Percentiles rank a stretch among this genome's conserved stretches.
Conservation (phyloP, 345 rosid species). For the Lepidium africanum region DNA sequence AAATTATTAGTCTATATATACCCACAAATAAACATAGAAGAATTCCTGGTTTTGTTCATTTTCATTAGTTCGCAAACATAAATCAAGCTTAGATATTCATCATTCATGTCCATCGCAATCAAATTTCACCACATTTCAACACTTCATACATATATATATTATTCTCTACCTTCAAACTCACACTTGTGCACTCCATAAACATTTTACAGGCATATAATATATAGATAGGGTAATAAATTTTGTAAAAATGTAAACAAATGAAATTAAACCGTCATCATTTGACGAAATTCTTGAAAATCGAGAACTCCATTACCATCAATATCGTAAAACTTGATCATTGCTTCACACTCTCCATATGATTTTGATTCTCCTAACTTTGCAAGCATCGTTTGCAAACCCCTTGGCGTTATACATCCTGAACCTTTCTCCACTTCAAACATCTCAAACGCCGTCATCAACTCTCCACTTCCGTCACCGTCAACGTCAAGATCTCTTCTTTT, state of each 20-base stretch:
- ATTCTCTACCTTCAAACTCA: not conserved
- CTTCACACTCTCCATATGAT: conserved; percentile 62
- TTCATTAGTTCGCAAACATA: not conserved
- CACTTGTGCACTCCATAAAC: not conserved
- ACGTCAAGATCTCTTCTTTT: conserved; percentile 24
- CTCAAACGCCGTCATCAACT: conserved; percentile 66
- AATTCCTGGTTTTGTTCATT: not conserved
- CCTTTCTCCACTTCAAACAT: conserved; percentile 85
- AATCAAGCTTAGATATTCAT: not conserved
- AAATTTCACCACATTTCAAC: not conserved
- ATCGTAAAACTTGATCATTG: conserved; percentile 77
- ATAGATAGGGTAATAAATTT: not conserved
- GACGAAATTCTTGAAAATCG: conserved; percentile 72
- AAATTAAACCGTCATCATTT: conserved; percentile 53
- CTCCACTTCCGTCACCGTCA: conserved; percentile 33
- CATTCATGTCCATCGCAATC: not conserved
- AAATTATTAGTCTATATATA: not conserved
- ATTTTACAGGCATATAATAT: not conserved
- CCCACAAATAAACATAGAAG: not conserved
- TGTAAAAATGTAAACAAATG: not conserved
- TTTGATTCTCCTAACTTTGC: conserved; percentile 57
- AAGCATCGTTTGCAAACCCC: conserved; percentile 69
- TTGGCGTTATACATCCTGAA: conserved; percentile 67
- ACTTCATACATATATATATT: not conserved
- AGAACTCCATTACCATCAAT: conserved; percentile 79